These are phyloP conservation scores for Fusarium redolens DNA, from an alignment of 2,329 filamentous ascomycete genomes.

Conservation along the genomic window DNA sequence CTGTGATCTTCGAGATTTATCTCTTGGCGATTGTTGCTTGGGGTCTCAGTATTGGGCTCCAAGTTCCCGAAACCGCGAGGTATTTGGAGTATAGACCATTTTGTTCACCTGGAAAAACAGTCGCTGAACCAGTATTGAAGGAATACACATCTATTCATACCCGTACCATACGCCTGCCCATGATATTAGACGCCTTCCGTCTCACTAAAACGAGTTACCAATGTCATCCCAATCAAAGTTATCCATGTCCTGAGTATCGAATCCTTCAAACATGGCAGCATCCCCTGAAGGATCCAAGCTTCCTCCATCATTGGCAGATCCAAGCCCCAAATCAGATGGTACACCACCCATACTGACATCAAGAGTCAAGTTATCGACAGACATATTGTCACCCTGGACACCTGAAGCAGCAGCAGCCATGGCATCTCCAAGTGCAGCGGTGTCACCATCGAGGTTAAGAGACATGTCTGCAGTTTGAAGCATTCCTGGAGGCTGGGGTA, in stretches of 20 bases:
- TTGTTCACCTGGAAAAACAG: not conserved
- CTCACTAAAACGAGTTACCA: constrained; percentile 6
- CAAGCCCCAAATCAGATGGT: constrained; percentile 53
- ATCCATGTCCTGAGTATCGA: constrained; percentile 56
- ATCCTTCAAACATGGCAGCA: constrained; percentile 53
- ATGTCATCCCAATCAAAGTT: constrained; percentile 29
- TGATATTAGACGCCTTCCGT: not conserved
- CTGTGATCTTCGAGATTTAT: not conserved
- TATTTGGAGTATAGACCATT: not conserved
- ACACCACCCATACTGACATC: constrained; percentile 58
- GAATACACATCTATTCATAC: not conserved
- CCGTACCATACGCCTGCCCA: constrained; percentile 12
- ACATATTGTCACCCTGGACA: constrained; percentile 54
- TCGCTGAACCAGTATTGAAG: not conserved
- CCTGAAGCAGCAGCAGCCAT: constrained; percentile 58
- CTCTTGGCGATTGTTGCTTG: not conserved
- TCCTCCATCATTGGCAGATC: constrained; percentile 49
- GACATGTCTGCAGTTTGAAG: constrained; percentile 56
- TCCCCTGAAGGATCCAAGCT: constrained; percentile 50
- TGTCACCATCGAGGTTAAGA: constrained; percentile 54
- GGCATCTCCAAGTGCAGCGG: constrained; percentile 54
- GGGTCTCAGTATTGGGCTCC: not conserved
- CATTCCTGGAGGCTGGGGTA: constrained; percentile 54
- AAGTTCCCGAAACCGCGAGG: not conserved
- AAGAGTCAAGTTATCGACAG: constrained; percentile 57